Evolutionary conservation across 192 early-diverging fungal genomes (phyloP), one percentile per base, ranked within the genome.

Genomic region (Backusella circina): DNA sequence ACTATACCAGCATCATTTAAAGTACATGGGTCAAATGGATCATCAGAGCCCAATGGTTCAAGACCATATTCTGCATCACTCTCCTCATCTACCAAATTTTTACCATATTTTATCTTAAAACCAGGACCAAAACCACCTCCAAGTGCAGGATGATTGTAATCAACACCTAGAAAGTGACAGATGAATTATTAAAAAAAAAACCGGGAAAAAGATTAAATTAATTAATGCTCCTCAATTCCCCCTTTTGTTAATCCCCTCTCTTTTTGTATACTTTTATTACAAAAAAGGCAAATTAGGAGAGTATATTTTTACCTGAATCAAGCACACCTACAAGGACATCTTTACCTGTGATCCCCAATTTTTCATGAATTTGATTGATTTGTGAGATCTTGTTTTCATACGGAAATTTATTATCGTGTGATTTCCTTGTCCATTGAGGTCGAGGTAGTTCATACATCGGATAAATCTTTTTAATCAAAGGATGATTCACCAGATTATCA

Each of bases 91-190:
- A 93, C 86, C 76, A 91, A 82, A 77, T 93, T 87, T 65, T 84
- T 71, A 57, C 90, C 92, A 26, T 89, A 88, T 38, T 71, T 80
- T 79, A 91, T 85, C 39, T 83, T 84, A 73, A 85, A 90, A 9
- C 84, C 86, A n/a, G 74, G 35, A n/a, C 89, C 89, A 80, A 88
- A 91, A 70, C 90, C 90, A 36, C 73, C 86, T 41, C 92, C 91
- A 10, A 91, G 82, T 37, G 90, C 88, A 18, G 89, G 87, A 72
- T 93, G 90, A 5, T 13, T 83, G 65, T 90, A 90, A 71, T 90
- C 89, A 6, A 91, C 79, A 39, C 79, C 76, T 77, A 72, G 3
- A 50, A 31, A 28, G 8, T 71, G 9, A 28, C 18, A 44, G 39
- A 16, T 35, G 3, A 76, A 26, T 28, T 38, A n/a, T n/a, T n/a